phyloP scores from a whole-genome alignment of 116 monocot species.

The Zostera marina region DNA sequence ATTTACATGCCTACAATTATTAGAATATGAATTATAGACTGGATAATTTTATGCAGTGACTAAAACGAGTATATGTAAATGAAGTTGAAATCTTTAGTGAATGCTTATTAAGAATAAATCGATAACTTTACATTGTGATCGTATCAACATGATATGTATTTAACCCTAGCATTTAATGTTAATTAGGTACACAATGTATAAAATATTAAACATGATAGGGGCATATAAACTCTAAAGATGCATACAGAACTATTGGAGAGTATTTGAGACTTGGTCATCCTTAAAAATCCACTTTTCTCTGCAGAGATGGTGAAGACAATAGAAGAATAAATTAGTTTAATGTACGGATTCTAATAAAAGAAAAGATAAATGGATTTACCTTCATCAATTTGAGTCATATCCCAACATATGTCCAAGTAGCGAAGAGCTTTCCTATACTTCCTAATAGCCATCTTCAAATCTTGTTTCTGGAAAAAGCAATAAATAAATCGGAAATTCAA shows the following conservation, averaged over 20 bases:
- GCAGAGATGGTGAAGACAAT: conserved; percentile 3
- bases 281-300: conserved; percentile 61
- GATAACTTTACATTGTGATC: too few relatives aligned
- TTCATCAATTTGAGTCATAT: conserved; percentile 84
- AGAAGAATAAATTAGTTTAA: not conserved
- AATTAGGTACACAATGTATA: too few relatives aligned
- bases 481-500: too few relatives aligned
- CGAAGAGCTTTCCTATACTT: conserved; percentile 83
- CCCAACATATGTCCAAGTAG: conserved; percentile 82
- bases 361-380: conserved; percentile 15
- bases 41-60: too few relatives aligned
- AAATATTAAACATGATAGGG: too few relatives aligned
- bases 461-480: conserved; percentile 51
- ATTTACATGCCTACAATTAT: conserved; percentile 49
- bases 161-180: too few relatives aligned
- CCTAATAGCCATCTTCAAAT: conserved; percentile 79
- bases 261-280: conserved; percentile 71
- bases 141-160: too few relatives aligned
- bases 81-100: too few relatives aligned
- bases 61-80: too few relatives aligned
- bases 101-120: too few relatives aligned
- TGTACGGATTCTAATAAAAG: not conserved
- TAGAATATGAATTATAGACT: not conserved
- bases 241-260: conserved; percentile 36
- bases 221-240: too few relatives aligned